phyloP scores from a whole-genome alignment of 129 eudicot genomes.

The Pulicaria dysenterica region DNA sequence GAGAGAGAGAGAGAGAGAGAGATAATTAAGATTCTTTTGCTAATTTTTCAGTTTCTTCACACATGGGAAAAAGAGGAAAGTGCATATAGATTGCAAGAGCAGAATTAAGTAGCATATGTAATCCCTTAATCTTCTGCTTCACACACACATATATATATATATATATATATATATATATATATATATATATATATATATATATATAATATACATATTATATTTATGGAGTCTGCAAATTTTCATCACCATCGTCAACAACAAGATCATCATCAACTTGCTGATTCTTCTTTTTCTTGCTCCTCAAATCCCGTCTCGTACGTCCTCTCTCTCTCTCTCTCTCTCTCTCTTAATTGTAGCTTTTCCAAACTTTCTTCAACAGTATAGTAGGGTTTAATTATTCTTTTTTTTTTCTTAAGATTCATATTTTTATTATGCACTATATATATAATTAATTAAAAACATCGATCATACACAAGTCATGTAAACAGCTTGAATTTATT shows the following conservation, averaged over 20 bases:
- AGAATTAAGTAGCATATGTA: background rate
- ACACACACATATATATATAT: too few species aligned
- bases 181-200: too few species aligned
- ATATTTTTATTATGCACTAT: constrained; percentile 17
- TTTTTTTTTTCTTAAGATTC: constrained; percentile 30
- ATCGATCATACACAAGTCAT: constrained; percentile 21
- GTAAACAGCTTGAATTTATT: background rate
- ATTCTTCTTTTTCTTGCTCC: constrained; percentile 49
- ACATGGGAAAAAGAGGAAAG: constrained; percentile 19
- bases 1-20: background rate
- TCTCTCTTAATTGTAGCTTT: constrained; percentile 4
- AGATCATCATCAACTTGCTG: constrained; percentile 34
- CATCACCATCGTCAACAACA: constrained; percentile 51
- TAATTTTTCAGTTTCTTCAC: constrained; percentile 24
- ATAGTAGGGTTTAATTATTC: constrained; percentile 19
- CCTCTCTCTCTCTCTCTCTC: constrained; percentile 19
- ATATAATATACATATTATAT: background rate
- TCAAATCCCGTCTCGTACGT: constrained; percentile 64
- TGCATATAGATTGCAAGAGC: constrained; percentile 13
- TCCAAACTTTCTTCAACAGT: constrained; percentile 11
- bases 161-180: too few species aligned
- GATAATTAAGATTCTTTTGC: constrained; percentile 27
- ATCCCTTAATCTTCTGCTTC: too few species aligned
- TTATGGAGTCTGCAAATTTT: constrained; percentile 72
- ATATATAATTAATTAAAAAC: background rate